phyloP scores from a whole-genome alignment of 2,329 filamentous ascomycete species.

The Arthroderma uncinatum region DNA sequence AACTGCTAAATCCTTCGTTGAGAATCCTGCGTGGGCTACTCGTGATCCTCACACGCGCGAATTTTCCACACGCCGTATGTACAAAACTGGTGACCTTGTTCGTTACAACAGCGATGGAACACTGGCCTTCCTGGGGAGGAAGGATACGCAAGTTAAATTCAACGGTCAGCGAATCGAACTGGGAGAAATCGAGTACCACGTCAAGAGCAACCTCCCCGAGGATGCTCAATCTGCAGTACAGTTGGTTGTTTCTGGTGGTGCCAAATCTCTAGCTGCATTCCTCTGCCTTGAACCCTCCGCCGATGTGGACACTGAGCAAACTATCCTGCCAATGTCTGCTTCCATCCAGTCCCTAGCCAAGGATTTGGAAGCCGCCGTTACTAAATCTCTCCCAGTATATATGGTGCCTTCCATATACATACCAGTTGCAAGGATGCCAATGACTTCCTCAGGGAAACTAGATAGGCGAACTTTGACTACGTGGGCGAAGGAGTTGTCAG shows the following conservation, averaged over 20 bases:
- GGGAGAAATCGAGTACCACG: constrained; percentile 77
- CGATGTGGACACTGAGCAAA: constrained; percentile 5
- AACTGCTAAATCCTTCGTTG: constrained; percentile 14
- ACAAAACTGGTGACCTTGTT: constrained; percentile 82
- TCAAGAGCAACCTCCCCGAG: constrained; percentile 53
- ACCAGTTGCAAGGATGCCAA: constrained; percentile 57
- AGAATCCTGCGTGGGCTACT: constrained; percentile 10
- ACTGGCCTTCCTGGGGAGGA: constrained; percentile 68
- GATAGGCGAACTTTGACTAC: constrained; percentile 47
- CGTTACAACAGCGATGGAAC: constrained; percentile 59
- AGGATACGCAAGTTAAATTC: constrained; percentile 87
- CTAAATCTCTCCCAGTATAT: constrained; percentile 53
- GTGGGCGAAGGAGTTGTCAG: constrained; percentile 7
- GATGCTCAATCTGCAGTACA: constrained; percentile 55
- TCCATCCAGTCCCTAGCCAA: constrained; percentile 34
- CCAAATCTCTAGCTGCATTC: constrained; percentile 57
- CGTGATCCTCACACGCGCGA: constrained; percentile 7
- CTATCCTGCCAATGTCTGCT: constrained; percentile 34
- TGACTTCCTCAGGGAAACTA: constrained; percentile 64
- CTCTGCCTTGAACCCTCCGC: constrained; percentile 24
- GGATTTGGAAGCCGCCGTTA: constrained; percentile 32
- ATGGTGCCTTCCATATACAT: constrained; percentile 70
- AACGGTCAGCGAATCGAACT: constrained; percentile 92
- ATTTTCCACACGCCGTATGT: constrained; percentile 29
- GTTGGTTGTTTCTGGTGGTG: constrained; percentile 66